Conservation (phyloP, 164 flowering plant genomes). For the Vitis rotundifolia region DNA sequence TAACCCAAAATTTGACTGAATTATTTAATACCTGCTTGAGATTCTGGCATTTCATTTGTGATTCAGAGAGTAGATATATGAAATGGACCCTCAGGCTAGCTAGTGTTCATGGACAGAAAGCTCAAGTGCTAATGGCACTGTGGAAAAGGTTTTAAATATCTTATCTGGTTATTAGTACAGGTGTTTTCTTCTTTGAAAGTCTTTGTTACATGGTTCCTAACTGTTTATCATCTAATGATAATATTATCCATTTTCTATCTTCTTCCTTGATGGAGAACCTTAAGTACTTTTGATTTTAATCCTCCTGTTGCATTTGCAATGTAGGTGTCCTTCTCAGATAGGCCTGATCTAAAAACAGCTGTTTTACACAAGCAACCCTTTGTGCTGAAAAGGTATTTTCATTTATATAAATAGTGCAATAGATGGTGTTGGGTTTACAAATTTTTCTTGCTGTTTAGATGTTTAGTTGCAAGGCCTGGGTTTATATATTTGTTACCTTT, state of each 20-base stretch:
- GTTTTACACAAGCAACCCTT: constrained; percentile 42
- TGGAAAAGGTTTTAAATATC: constrained; percentile 46
- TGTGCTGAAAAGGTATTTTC: constrained; percentile 23
- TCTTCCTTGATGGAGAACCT: not conserved
- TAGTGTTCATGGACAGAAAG: constrained; percentile 60
- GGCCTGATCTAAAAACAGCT: constrained; percentile 39
- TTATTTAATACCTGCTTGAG: not conserved
- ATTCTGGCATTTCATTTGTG: not conserved
- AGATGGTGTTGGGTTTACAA: not conserved
- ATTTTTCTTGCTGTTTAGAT: no score
- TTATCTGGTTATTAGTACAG: not conserved
- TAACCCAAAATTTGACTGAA: not conserved
- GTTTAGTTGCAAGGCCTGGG: no score
- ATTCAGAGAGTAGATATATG: constrained; percentile 46
- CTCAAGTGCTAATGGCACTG: constrained; percentile 50
- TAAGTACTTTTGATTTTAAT: not conserved
- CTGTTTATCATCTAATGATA: no score
- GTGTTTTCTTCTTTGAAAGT: no score
- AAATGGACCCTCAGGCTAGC: constrained; percentile 55
- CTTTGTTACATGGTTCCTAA: no score
- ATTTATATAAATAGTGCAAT: constrained; percentile 1
- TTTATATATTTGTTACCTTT: no score
- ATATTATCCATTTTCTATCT: no score
- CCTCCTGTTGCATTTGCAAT: constrained; percentile 14
- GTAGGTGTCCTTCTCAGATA: constrained; percentile 50